Evolutionary conservation across 2,329 filamentous ascomycete species (phyloP).

Genomic region (Penicillium sp.): DNA sequence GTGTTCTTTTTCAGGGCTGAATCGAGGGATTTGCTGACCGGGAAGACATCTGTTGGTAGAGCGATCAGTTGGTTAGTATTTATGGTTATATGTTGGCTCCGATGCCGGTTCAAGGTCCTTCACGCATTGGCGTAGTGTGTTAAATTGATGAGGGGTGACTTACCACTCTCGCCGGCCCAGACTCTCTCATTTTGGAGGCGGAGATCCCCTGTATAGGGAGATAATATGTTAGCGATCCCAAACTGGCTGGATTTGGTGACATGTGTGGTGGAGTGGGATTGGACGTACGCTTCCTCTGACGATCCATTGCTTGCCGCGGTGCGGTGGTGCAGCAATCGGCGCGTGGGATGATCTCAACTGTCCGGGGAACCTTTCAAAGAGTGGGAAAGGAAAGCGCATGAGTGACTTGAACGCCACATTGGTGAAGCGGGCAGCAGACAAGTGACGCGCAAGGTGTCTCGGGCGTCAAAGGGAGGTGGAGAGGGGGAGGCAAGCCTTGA

Average conservation of each 20-base stretch:
- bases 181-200: slow-evolving; percentile 76
- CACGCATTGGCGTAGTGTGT: too few relatives aligned
- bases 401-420: slow-evolving; percentile 36
- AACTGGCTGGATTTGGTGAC: too few relatives aligned
- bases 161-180: slow-evolving; percentile 84
- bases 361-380: slow-evolving; percentile 30
- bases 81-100: too few relatives aligned
- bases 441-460: too few relatives aligned
- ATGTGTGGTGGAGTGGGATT: not conserved
- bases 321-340: too few relatives aligned
- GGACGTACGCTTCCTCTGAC: slow-evolving; percentile 41
- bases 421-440: too few relatives aligned
- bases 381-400: slow-evolving; percentile 29
- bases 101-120: too few relatives aligned
- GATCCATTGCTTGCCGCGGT: slow-evolving; percentile 37
- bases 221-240: too few relatives aligned
- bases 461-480: not conserved
- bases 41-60: slow-evolving; percentile 58
- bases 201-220: slow-evolving; percentile 76
- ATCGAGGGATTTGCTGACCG: slow-evolving; percentile 70
- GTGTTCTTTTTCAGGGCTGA: slow-evolving; percentile 97
- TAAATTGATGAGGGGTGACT: too few relatives aligned
- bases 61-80: too few relatives aligned
- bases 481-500: not conserved
- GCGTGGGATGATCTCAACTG: too few relatives aligned